phyloP scores from a whole-genome alignment of 2,329 filamentous ascomycete genomes.

The Thermomyces lanuginosus region DNA sequence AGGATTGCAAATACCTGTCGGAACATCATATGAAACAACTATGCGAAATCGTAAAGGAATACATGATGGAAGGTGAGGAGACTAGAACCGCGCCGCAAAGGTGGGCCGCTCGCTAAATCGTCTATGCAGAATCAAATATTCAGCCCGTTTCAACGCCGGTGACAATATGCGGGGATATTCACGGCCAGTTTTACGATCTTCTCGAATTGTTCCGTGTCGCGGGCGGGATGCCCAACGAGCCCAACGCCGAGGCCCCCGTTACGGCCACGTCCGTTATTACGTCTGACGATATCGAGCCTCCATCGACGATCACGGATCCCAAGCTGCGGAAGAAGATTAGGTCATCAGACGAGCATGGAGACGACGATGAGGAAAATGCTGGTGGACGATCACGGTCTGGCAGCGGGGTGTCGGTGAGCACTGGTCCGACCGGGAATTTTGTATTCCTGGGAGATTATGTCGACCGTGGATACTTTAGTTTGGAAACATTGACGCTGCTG shows the following conservation, averaged over 20 bases:
- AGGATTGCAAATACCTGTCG: conserved; percentile 91
- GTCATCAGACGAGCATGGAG: conserved; percentile 14
- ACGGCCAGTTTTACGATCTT: conserved; percentile 96
- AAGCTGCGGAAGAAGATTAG: conserved; percentile 76
- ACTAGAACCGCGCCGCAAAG: too few species aligned
- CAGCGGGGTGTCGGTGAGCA: conserved; percentile 13
- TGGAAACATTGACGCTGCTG: conserved; percentile 56
- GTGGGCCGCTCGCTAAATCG: conserved; percentile 8
- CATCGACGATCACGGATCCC: conserved; percentile 72
- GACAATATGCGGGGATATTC: conserved; percentile 94
- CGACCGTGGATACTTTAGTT: conserved; percentile 56
- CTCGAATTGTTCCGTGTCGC: conserved; percentile 93
- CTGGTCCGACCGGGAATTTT: conserved; percentile 48
- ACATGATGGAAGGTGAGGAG: conserved; percentile 90
- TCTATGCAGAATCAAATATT: conserved; percentile 72
- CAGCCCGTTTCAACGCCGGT: conserved; percentile 95
- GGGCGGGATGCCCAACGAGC: conserved; percentile 86
- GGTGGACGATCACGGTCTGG: conserved; percentile 13
- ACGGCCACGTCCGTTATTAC: conserved; percentile 61
- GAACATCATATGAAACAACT: conserved; percentile 97
- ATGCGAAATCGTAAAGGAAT: conserved; percentile 97
- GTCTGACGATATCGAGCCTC: conserved; percentile 83
- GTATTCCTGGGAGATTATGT: conserved; percentile 60
- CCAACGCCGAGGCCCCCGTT: conserved; percentile 50
- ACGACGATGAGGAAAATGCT: conserved; percentile 15